Evolutionary conservation across 345 rosid genomes (phyloP).

Genomic region (Isatis tinctoria): DNA sequence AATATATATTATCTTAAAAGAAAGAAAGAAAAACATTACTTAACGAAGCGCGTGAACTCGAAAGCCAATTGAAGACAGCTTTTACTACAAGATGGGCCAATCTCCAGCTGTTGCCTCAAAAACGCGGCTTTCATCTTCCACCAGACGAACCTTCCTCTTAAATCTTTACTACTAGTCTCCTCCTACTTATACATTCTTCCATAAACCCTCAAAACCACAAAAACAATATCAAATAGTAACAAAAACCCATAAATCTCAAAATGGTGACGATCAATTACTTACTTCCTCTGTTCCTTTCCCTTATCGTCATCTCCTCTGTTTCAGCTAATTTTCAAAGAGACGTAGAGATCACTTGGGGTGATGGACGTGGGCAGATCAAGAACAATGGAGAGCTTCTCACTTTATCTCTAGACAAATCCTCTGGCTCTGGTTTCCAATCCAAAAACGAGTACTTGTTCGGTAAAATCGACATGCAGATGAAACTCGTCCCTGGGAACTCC

Average conservation of each 20-base stretch:
- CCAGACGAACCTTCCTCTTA: constrained; percentile 23
- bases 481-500: constrained; percentile 57
- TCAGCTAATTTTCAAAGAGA: constrained; percentile 31
- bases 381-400: constrained; percentile 38
- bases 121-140: constrained; percentile 19
- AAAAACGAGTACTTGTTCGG: constrained; percentile 39
- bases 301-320: constrained; percentile 19
- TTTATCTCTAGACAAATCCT: constrained; percentile 25
- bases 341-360: constrained; percentile 37
- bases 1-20: not conserved
- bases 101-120: constrained; percentile 27
- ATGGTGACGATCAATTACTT: constrained; percentile 20
- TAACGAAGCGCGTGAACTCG: constrained; percentile 21
- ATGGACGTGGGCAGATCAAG: constrained; percentile 30
- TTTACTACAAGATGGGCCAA: constrained; percentile 27
- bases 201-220: constrained; percentile 13
- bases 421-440: constrained; percentile 38
- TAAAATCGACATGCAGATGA: constrained; percentile 51
- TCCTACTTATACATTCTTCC: constrained; percentile 11
- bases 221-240: not conserved
- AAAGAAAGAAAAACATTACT: not conserved
- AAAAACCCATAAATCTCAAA: not conserved
- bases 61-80: constrained; percentile 24
- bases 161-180: not conserved
- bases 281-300: constrained; percentile 19